A percentile compares a stretch with the other conserved stretches of the same genome.
Conservation (phyloP, 148 eudicot species). For the Amaranthus palmeri region DNA sequence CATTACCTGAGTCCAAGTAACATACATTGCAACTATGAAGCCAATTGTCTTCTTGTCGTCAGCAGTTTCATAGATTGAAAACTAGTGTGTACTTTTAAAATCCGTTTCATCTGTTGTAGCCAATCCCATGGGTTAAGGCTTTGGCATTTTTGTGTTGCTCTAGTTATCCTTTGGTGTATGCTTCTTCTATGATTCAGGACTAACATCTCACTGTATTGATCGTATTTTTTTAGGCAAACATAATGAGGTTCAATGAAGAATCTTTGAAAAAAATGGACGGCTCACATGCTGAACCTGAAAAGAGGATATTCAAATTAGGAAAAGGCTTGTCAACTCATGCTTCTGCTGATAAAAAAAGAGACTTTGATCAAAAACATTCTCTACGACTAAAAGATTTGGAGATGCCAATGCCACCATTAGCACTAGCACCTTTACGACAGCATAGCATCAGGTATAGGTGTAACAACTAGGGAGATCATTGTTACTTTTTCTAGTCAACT, state of each 20-base stretch:
- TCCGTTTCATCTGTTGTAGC: neutral
- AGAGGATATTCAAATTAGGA: conserved; percentile 34
- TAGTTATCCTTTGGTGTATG: neutral
- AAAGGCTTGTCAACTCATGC: conserved; percentile 22
- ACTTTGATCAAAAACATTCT: conserved; percentile 26
- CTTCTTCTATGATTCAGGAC: neutral
- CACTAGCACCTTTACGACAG: conserved; percentile 65
- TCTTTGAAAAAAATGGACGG: conserved; percentile 56
- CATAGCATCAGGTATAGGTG: conserved; percentile 49
- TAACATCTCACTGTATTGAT: conserved; percentile 2
- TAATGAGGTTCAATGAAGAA: conserved; percentile 77
- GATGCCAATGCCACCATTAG: conserved; percentile 96
- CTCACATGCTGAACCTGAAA: conserved; percentile 36
- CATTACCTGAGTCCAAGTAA: no score
- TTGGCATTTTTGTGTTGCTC: neutral
- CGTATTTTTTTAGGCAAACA: conserved; percentile 66
- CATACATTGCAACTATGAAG: no score
- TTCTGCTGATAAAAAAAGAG: conserved; percentile 18
- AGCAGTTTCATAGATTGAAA: neutral
- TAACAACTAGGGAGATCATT: neutral
- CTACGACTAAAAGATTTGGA: conserved; percentile 47
- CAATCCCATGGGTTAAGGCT: neutral
- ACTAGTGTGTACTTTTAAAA: neutral
- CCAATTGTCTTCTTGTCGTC: neutral
- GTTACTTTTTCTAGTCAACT: neutral